Percentiles rank a stretch among this genome's conserved stretches.
These are phyloP conservation scores for Daphne laureola DNA, from an alignment of 441 rosid genomes.

Conservation along the genomic window DNA sequence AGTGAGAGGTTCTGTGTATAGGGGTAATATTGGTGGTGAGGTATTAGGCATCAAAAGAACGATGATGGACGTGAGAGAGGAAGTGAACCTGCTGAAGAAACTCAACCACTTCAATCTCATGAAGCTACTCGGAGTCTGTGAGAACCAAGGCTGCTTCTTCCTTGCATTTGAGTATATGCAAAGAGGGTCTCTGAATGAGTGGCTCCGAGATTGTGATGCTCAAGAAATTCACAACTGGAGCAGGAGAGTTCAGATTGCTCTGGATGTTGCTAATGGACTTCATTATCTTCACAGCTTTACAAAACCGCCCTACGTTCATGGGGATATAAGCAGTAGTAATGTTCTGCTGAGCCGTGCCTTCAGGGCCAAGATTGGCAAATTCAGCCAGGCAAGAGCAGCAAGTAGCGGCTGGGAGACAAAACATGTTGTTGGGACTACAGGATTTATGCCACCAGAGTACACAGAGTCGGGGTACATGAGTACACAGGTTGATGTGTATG, in stretches of 20 bases:
- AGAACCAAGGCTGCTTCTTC: slow-evolving; percentile 20
- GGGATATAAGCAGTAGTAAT: slow-evolving; percentile 34
- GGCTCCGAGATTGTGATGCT: slow-evolving; percentile 20
- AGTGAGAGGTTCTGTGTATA: slow-evolving; percentile 33
- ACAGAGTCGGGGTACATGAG: slow-evolving; percentile 21
- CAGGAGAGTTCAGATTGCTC: slow-evolving; percentile 34
- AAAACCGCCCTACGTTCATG: slow-evolving; percentile 39
- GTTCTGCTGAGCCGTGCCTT: slow-evolving; percentile 25
- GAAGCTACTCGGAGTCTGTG: slow-evolving; percentile 34
- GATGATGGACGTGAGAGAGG: slow-evolving; percentile 23
- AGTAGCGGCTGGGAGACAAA: slow-evolving; percentile 13
- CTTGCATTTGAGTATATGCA: slow-evolving; percentile 38
- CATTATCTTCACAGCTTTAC: slow-evolving; percentile 53
- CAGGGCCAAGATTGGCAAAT: slow-evolving; percentile 31
- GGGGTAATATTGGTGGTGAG: slow-evolving; percentile 27
- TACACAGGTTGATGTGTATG: slow-evolving; percentile 32
- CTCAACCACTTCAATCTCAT: slow-evolving; percentile 47
- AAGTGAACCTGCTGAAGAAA: slow-evolving; percentile 40
- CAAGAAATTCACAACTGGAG: slow-evolving; percentile 18
- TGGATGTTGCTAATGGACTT: slow-evolving; percentile 47
- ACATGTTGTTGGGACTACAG: slow-evolving; percentile 23
- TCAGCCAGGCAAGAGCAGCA: slow-evolving; percentile 29
- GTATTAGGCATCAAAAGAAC: slow-evolving; percentile 29
- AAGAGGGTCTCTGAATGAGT: slow-evolving; percentile 34
- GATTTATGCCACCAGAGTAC: slow-evolving; percentile 35